Conservation (phyloP, 495 filamentous ascomycete species). For the Aspergillus ellipticus region DNA sequence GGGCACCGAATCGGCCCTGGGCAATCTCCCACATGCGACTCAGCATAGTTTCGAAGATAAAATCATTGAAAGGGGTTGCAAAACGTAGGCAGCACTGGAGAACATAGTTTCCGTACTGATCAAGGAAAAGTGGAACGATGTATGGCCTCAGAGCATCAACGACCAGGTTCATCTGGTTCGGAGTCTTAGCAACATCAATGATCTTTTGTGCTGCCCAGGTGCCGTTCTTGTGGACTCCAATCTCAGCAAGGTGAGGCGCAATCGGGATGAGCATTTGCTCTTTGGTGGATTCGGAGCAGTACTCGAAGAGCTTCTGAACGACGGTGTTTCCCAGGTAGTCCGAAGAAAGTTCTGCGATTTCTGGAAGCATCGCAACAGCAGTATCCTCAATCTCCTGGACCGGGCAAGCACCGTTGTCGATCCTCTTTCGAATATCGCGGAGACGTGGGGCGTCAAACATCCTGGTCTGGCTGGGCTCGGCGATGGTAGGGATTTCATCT, state of each 20-base stretch:
- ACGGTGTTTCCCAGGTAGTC: slow-evolving; percentile 98
- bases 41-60: slow-evolving; percentile 97
- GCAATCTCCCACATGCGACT: slow-evolving; percentile 91
- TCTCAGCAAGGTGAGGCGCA: slow-evolving; percentile 87
- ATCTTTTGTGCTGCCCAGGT: slow-evolving; percentile 99
- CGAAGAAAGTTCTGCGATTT: slow-evolving; percentile 89
- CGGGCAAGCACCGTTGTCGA: slow-evolving; percentile 87
- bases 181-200: slow-evolving; percentile 87
- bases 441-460: slow-evolving; percentile 94
- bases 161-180: slow-evolving; percentile 78
- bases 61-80: slow-evolving; percentile 82
- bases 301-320: slow-evolving; percentile 98
- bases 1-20: slow-evolving; percentile 89
- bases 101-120: slow-evolving; percentile 98
- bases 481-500: slow-evolving; percentile 83
- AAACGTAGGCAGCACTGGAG: slow-evolving; percentile 94
- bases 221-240: slow-evolving; percentile 97
- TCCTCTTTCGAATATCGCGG: slow-evolving; percentile 93
- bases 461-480: slow-evolving; percentile 84
- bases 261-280: slow-evolving; percentile 89
- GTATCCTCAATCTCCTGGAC: slow-evolving; percentile 87
- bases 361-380: slow-evolving; percentile 86
- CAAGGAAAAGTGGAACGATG: slow-evolving; percentile 84
- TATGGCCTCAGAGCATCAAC: slow-evolving; percentile 80
- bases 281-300: slow-evolving; percentile 83